A percentile compares a stretch with the other conserved stretches of the same genome.
These are phyloP conservation scores for Leptographium lundbergii DNA, from an alignment of 2,329 filamentous ascomycete species.

Conservation along the genomic window DNA sequence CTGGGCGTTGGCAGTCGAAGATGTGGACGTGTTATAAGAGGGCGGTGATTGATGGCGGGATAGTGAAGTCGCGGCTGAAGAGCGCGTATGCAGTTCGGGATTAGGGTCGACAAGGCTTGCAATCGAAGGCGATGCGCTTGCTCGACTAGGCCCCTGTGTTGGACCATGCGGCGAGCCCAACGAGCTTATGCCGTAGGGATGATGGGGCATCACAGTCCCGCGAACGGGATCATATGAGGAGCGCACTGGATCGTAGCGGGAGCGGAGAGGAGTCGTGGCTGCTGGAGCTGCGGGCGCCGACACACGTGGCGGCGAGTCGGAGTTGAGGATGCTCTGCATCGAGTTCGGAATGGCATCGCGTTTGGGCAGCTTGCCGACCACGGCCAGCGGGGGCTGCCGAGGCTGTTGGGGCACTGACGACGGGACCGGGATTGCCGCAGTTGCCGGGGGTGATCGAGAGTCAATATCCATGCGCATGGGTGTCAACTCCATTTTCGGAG, in stretches of 20 bases:
- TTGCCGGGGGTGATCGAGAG: slow-evolving; percentile 15
- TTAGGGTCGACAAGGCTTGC: slow-evolving; percentile 76
- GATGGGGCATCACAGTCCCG: slow-evolving; percentile 45
- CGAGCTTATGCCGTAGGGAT: slow-evolving; percentile 32
- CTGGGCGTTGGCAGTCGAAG: slow-evolving; percentile 5
- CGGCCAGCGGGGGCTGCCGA: slow-evolving; percentile 8
- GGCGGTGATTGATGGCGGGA: slow-evolving; percentile 21
- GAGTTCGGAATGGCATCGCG: slow-evolving; percentile 37
- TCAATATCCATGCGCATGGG: slow-evolving; percentile 23
- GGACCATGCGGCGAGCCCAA: slow-evolving; percentile 39
- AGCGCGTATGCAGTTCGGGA: slow-evolving; percentile 19
- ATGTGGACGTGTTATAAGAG: neutral
- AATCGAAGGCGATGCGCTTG: slow-evolving; percentile 86
- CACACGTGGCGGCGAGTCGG: slow-evolving; percentile 31
- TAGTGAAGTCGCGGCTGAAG: slow-evolving; percentile 14
- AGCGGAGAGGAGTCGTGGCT: slow-evolving; percentile 36
- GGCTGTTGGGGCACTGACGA: slow-evolving; percentile 9
- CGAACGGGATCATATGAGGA: slow-evolving; percentile 54
- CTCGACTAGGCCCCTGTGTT: slow-evolving; percentile 44
- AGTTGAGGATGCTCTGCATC: slow-evolving; percentile 45
- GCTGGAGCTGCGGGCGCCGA: slow-evolving; percentile 17
- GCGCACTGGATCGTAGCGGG: slow-evolving; percentile 80
- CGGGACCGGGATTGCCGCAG: slow-evolving; percentile 3
- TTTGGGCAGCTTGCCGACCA: slow-evolving; percentile 34
- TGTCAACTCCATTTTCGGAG: slow-evolving; percentile 23